A percentile compares a stretch with the other conserved stretches of the same genome.
These are phyloP conservation scores for Paecilomyces sp. DNA, from an alignment of 2,329 filamentous ascomycete species.

Conservation along the genomic window DNA sequence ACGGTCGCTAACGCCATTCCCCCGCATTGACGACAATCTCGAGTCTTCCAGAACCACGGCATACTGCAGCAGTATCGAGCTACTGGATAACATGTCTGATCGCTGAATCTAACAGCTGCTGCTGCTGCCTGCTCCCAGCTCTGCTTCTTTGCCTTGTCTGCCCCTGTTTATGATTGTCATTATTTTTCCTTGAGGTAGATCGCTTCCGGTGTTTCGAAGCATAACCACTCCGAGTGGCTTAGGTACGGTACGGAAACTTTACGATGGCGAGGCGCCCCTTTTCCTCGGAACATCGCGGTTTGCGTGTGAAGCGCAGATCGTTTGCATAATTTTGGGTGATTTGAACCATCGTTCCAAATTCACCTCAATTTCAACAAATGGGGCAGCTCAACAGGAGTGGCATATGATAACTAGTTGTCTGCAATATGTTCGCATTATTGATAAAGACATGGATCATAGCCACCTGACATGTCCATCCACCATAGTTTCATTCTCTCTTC, in stretches of 20 bases:
- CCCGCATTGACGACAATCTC: not conserved
- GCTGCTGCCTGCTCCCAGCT: not conserved
- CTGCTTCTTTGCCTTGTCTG: not conserved
- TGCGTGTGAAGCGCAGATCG: not conserved
- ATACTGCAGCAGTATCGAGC: too few species aligned
- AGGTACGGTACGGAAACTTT: not conserved
- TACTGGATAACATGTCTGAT: not conserved
- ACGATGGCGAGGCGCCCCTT: not conserved
- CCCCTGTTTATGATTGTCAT: not conserved
- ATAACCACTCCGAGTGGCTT: not conserved
- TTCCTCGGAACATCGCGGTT: not conserved
- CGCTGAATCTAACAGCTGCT: not conserved
- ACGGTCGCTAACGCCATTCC: not conserved
- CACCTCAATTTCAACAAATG: not conserved
- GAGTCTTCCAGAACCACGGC: not conserved
- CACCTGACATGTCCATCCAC: not conserved
- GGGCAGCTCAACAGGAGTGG: not conserved
- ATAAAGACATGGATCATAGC: not conserved
- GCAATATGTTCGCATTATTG: not conserved
- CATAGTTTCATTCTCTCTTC: not conserved
- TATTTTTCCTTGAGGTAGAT: not conserved
- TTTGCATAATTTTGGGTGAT: not conserved
- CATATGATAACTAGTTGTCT: not conserved
- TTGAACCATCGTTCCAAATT: not conserved
- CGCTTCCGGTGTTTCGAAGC: not conserved